phyloP scores from a whole-genome alignment of 495 filamentous ascomycete species.

The Sordaria brevicollis region DNA sequence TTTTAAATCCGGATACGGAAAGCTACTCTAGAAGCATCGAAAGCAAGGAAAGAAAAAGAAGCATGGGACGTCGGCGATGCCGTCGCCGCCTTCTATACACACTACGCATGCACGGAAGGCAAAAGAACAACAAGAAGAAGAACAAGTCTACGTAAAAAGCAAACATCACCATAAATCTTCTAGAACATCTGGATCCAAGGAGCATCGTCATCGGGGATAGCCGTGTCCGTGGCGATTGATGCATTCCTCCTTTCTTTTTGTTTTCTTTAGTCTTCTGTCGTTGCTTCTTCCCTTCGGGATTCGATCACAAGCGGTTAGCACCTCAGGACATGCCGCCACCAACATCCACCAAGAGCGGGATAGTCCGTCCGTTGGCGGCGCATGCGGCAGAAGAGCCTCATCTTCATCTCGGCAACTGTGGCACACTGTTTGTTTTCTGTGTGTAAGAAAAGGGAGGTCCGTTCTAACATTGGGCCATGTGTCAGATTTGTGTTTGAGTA shows the following conservation, averaged over 20 bases:
- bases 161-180: no score
- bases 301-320: background rate
- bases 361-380: background rate
- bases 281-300: background rate
- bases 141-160: no score
- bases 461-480: background rate
- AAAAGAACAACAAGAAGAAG: background rate
- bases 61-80: background rate
- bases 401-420: background rate
- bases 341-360: background rate
- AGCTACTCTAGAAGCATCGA: background rate
- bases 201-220: background rate
- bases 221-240: background rate
- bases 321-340: background rate
- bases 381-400: background rate
- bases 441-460: no score
- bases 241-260: background rate
- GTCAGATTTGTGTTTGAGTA: background rate
- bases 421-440: no score
- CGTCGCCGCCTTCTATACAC: background rate
- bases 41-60: background rate
- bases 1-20: background rate
- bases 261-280: background rate
- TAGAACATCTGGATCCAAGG: background rate
- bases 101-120: background rate